These are phyloP conservation scores for Aspergillus phoenicis DNA, from an alignment of 2,329 filamentous ascomycete genomes.

Conservation along the genomic window DNA sequence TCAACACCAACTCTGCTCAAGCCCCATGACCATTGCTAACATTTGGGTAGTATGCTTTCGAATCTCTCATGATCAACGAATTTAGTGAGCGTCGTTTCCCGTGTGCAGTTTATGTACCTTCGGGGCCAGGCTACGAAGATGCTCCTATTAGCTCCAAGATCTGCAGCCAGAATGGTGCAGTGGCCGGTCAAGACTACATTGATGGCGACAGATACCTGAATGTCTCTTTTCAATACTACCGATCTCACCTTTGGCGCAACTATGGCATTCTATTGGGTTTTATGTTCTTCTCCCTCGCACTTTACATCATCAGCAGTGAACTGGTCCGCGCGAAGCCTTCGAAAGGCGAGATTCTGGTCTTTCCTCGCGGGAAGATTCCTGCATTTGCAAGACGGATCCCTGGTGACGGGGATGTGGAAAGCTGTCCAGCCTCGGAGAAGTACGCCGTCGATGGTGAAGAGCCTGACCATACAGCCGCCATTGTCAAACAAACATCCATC, in stretches of 20 bases:
- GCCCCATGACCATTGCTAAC: background rate
- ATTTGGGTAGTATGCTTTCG: constrained; percentile 66
- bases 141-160: constrained; percentile 47
- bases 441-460: constrained; percentile 71
- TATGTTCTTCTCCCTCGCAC: constrained; percentile 58
- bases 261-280: constrained; percentile 68
- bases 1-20: background rate
- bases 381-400: constrained; percentile 36
- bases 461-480: constrained; percentile 68
- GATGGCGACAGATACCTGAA: constrained; percentile 62
- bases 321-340: constrained; percentile 64
- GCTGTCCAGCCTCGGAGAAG: constrained; percentile 29
- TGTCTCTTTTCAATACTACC: constrained; percentile 58
- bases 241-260: constrained; percentile 66
- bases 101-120: constrained; percentile 52
- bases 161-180: constrained; percentile 62
- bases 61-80: constrained; percentile 82
- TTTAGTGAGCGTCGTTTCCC: constrained; percentile 66
- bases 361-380: constrained; percentile 68
- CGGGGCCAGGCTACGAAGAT: constrained; percentile 45
- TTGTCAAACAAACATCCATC: constrained; percentile 73
- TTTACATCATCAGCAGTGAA: constrained; percentile 66
- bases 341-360: constrained; percentile 74
- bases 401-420: constrained; percentile 27
- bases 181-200: constrained; percentile 57